phyloP scores from a whole-genome alignment of 176 grass and related monocot genomes.

The Aegilops longissima region DNA sequence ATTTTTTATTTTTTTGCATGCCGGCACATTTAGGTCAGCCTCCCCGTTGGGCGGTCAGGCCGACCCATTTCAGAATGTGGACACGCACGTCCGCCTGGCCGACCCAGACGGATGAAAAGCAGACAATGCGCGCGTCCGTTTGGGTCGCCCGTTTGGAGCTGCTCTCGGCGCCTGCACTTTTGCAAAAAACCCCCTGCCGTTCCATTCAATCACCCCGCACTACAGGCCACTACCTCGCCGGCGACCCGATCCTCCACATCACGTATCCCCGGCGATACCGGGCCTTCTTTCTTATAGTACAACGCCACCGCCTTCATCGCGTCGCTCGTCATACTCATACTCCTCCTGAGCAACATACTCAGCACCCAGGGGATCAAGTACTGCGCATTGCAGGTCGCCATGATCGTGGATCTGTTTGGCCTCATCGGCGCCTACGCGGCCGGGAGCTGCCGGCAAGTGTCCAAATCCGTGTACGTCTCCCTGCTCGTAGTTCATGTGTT shows the following conservation, averaged over 20 bases:
- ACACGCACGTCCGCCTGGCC: no score
- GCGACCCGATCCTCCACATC: slow-evolving; percentile 41
- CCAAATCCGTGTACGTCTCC: slow-evolving; percentile 38
- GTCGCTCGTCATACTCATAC: slow-evolving; percentile 49
- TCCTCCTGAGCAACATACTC: slow-evolving; percentile 50
- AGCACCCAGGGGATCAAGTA: slow-evolving; percentile 43
- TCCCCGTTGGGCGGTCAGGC: no score
- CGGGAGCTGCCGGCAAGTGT: slow-evolving; percentile 30
- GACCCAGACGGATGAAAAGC: no score
- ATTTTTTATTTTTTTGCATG: no score
- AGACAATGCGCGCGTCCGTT: no score
- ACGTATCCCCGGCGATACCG: slow-evolving; percentile 25
- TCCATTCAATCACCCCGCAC: no score
- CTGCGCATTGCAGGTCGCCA: slow-evolving; percentile 35
- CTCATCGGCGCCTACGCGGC: slow-evolving; percentile 43
- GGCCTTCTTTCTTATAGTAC: slow-evolving; percentile 44
- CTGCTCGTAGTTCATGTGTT: slow-evolving; percentile 29
- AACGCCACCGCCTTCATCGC: slow-evolving; percentile 52
- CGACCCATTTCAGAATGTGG: no score
- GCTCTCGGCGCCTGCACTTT: no score
- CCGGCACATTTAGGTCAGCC: no score
- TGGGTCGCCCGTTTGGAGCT: no score
- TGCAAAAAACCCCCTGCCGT: no score
- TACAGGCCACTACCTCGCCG: slow-evolving; percentile 9
- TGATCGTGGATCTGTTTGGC: slow-evolving; percentile 46